Evolutionary conservation across 345 rosid genomes (phyloP).

Genomic region (Syzygium oleosum): DNA sequence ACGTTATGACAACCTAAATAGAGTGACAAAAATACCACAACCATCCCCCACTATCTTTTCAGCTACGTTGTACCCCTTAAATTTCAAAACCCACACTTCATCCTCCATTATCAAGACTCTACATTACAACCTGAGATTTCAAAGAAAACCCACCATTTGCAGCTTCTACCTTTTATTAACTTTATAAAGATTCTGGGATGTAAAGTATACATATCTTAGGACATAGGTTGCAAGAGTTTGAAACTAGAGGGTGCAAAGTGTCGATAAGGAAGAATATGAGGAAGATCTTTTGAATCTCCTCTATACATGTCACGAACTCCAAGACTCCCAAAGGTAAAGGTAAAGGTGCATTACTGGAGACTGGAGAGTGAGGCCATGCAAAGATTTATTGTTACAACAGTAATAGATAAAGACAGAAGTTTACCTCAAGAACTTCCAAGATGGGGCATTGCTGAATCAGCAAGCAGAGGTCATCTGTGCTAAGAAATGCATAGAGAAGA

Average conservation of each 20-base stretch:
- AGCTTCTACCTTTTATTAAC: not conserved
- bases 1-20: not conserved
- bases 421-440: slow-evolving; percentile 93
- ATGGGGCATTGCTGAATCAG: slow-evolving; percentile 77
- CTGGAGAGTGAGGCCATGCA: not conserved
- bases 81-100: not conserved
- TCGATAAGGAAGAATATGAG: not conserved
- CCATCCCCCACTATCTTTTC: not conserved
- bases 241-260: not conserved
- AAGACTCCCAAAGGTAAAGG: not conserved
- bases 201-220: not conserved
- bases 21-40: not conserved
- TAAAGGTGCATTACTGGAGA: not conserved
- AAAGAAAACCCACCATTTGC: not conserved
- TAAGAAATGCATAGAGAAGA: slow-evolving; percentile 77
- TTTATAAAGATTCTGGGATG: not conserved
- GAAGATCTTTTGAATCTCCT: not conserved
- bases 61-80: not conserved
- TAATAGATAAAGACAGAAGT: not conserved
- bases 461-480: slow-evolving; percentile 73
- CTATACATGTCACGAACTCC: not conserved
- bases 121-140: not conserved
- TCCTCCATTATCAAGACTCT: not conserved
- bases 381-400: not conserved
- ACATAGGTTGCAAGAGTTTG: not conserved